A percentile compares a stretch with the other conserved stretches of the same genome.
Evolutionary conservation across 106 monocot genomes (phyloP).

Genomic region (Chionographis japonica): DNA sequence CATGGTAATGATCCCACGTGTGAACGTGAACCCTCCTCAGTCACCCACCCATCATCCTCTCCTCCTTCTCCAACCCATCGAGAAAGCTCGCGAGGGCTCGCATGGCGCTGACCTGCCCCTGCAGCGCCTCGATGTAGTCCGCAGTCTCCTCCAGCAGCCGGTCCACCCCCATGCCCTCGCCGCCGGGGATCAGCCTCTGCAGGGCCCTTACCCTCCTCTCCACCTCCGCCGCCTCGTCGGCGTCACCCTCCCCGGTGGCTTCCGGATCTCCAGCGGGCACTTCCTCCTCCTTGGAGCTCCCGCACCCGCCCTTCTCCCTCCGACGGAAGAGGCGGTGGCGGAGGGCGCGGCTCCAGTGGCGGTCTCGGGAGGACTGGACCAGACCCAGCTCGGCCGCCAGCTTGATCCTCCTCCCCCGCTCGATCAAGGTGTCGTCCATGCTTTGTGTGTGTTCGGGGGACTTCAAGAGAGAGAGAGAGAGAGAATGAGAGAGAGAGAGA

Average conservation of each 20-base stretch:
- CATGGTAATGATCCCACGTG: too few species aligned
- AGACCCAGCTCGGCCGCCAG: constrained; percentile 40
- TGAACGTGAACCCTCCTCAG: too few species aligned
- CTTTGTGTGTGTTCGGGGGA: too few species aligned
- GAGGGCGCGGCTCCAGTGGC: constrained; percentile 22
- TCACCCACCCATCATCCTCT: constrained; percentile 8
- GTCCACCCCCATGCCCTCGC: constrained; percentile 40
- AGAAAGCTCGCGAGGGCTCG: constrained; percentile 29
- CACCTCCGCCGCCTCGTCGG: constrained; percentile 10
- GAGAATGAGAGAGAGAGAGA: too few species aligned
- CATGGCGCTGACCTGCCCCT: constrained; percentile 44
- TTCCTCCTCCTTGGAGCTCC: neutral
- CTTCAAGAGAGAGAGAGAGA: too few species aligned
- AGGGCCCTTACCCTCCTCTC: constrained; percentile 38
- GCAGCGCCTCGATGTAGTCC: constrained; percentile 53
- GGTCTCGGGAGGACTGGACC: constrained; percentile 18
- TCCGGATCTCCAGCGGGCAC: neutral
- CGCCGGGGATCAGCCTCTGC: constrained; percentile 57
- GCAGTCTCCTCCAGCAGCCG: constrained; percentile 60
- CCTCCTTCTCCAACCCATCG: constrained; percentile 22
- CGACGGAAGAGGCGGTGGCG: constrained; percentile 1
- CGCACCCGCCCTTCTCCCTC: too few species aligned
- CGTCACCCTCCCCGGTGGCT: neutral
- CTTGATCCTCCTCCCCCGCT: constrained; percentile 36
- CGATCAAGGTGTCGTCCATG: neutral